Evolutionary conservation across 164 flowering plant genomes (phyloP).

Genomic region (Berberis thunbergii): DNA sequence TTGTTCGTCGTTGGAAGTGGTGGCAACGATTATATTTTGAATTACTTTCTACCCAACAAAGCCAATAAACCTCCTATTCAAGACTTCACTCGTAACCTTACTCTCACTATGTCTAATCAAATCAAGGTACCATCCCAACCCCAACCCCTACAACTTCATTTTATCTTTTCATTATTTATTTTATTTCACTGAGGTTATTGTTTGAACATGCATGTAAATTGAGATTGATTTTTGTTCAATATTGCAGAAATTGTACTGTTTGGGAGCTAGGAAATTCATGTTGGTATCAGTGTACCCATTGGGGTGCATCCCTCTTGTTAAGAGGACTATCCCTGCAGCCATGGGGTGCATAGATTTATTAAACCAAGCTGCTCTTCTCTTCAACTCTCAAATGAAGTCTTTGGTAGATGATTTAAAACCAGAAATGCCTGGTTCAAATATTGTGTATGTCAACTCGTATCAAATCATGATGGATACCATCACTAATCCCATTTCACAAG

Average conservation of each 20-base stretch:
- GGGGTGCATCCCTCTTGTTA: constrained; percentile 44
- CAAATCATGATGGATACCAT: constrained; percentile 35
- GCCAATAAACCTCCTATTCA: constrained; percentile 19
- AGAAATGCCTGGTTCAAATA: constrained; percentile 36
- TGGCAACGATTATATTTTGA: constrained; percentile 52
- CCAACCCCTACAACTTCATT: neutral
- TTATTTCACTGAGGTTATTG: too few species aligned
- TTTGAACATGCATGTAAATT: too few species aligned
- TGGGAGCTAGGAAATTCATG: constrained; percentile 61
- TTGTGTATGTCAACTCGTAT: constrained; percentile 44
- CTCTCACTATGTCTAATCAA: constrained; percentile 22
- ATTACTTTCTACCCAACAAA: constrained; percentile 29
- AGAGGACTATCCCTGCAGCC: neutral
- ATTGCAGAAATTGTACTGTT: constrained; percentile 42
- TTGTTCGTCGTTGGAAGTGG: constrained; percentile 55
- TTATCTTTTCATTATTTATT: neutral
- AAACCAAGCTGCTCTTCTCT: constrained; percentile 41
- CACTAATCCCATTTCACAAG: constrained; percentile 29
- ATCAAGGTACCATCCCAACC: constrained; percentile 30
- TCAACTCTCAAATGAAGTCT: constrained; percentile 30
- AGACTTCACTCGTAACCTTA: constrained; percentile 41
- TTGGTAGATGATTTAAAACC: constrained; percentile 25
- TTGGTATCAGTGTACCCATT: constrained; percentile 38
- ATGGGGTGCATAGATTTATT: constrained; percentile 24
- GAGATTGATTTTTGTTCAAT: neutral